Conservation (phyloP, 1,139 yeast species). For the Tardiomyces blankii region DNA sequence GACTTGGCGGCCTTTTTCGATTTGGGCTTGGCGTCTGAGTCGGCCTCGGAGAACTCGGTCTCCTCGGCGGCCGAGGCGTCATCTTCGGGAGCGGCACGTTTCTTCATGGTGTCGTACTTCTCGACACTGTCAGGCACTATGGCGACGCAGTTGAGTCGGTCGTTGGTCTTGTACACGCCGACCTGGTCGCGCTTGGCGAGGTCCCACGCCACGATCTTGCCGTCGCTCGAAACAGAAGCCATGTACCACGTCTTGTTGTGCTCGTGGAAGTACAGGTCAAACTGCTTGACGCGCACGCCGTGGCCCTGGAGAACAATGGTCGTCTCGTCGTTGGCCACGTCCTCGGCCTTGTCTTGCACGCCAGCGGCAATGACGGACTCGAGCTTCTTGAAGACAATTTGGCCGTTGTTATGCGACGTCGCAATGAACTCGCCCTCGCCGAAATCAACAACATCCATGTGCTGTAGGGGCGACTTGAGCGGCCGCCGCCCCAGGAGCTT, state of each 20-base stretch:
- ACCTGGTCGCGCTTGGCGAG: conserved; percentile 58
- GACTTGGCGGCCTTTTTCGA: conserved; percentile 31
- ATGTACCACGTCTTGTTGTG: conserved; percentile 32
- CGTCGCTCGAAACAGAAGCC: conserved; percentile 85
- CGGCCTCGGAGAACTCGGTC: conserved; percentile 36
- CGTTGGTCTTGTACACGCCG: conserved; percentile 89
- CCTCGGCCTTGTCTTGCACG: conserved; percentile 16
- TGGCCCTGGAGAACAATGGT: conserved; percentile 61
- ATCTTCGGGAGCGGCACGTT: conserved; percentile 30
- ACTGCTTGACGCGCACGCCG: conserved; percentile 72
- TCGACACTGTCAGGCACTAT: conserved; percentile 74
- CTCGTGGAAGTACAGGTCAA: conserved; percentile 41
- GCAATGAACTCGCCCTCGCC: conserved; percentile 43
- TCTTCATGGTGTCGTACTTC: conserved; percentile 52
- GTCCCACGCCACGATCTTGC: conserved; percentile 87
- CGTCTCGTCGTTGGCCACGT: conserved; percentile 5
- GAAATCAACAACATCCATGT: conserved; percentile 39
- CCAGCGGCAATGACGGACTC: conserved; percentile 4
- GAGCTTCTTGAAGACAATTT: conserved; percentile 46
- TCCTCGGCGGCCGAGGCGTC: conserved; percentile 35
- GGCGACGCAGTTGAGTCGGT: conserved; percentile 77
- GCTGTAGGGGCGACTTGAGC: conserved; percentile 55
- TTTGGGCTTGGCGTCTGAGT: conserved; percentile 34
- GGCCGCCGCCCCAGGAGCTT: conserved; percentile 38
- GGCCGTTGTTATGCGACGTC: conserved; percentile 64